Base-by-base conservation (phyloP, 192 early-diverging fungal genomes). In the Rhizophagus prolifer region DNA sequence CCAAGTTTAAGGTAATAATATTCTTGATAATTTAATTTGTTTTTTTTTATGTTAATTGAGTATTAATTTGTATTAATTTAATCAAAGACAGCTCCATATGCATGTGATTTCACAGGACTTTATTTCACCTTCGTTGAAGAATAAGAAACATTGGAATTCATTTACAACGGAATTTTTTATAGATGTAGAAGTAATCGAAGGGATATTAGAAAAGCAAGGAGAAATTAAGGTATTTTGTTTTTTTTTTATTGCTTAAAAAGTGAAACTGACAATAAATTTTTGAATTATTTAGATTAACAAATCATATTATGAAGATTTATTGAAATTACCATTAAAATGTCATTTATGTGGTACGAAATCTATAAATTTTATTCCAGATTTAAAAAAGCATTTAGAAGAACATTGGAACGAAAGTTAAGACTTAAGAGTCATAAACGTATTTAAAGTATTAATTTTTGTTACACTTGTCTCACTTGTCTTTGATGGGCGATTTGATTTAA, bases 41-140 rank as follows among this genome's bases (percentile, higher is more conserved):
- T 70, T n/a, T 31, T 58, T 61, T 44, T 44, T 12, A 25, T 31
- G 50, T 54, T 70, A 34, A 38, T 62, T 71, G 36, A 38, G 6
- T 19, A 31, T 13, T 36, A 47, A 69, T 9, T 19, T 50, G 19
- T 19, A 31, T 13, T 36, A 47, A 69, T 9, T 19, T 50, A n/a
- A n/a, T 2, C n/a, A 6, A 70, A 85, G 87, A 1, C 90, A 89
- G 71, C 70, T 92, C 1, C 91, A 92, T 72, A 44, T 92, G 75
- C 91, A 92, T 73, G 79, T 92, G 13, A 88, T 92, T 31, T 84
- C 84, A 25, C 84, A 88, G 65, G 91, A 92, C 65, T 88, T 91
- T 77, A 76, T 82, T 30, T 83, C 87, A 2, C 46, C 77, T 0
- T 46, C 65, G 2, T 80, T 92, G 23, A 90, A 86, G 60, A 83